These are phyloP conservation scores for Domatiomyces catenatus DNA, from an alignment of 2,329 filamentous ascomycete species.

Conservation along the genomic window DNA sequence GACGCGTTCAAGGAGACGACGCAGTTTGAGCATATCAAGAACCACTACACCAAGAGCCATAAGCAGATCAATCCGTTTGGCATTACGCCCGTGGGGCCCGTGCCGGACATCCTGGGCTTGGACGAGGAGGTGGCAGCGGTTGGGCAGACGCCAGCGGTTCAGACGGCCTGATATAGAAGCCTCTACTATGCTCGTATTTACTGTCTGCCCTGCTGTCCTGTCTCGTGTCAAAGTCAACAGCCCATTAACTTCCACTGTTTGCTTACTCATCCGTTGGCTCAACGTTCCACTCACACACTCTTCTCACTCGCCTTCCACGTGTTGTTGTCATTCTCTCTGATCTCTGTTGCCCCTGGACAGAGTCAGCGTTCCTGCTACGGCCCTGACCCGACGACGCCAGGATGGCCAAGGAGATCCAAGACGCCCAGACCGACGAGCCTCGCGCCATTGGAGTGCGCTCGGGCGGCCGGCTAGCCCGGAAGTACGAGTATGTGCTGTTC, in stretches of 20 bases:
- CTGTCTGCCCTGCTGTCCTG: too few species aligned
- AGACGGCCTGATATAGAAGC: too few species aligned
- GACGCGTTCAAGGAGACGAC: constrained; percentile 65
- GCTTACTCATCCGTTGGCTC: background rate
- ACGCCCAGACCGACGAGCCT: constrained; percentile 6
- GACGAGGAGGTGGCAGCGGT: constrained; percentile 60
- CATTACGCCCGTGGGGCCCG: constrained; percentile 73
- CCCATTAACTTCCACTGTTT: background rate
- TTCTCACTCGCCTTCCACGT: too few species aligned
- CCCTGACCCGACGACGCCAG: background rate
- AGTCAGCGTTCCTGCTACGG: background rate
- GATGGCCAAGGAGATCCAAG: constrained; percentile 7
- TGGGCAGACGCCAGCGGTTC: constrained; percentile 8
- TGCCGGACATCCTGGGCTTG: constrained; percentile 63
- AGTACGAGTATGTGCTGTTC: constrained; percentile 9
- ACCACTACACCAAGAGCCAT: constrained; percentile 53
- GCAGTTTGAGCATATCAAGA: constrained; percentile 91
- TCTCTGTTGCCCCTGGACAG: background rate
- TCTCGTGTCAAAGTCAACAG: too few species aligned
- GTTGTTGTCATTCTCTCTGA: background rate
- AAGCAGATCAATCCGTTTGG: constrained; percentile 47
- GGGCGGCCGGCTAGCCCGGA: constrained; percentile 7
- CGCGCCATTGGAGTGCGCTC: constrained; percentile 6
- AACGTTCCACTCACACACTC: background rate
- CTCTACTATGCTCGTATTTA: too few species aligned